These are phyloP conservation scores for Phytophthora chlamydospora DNA, from an alignment of 352 stramenopile species.

Conservation along the genomic window DNA sequence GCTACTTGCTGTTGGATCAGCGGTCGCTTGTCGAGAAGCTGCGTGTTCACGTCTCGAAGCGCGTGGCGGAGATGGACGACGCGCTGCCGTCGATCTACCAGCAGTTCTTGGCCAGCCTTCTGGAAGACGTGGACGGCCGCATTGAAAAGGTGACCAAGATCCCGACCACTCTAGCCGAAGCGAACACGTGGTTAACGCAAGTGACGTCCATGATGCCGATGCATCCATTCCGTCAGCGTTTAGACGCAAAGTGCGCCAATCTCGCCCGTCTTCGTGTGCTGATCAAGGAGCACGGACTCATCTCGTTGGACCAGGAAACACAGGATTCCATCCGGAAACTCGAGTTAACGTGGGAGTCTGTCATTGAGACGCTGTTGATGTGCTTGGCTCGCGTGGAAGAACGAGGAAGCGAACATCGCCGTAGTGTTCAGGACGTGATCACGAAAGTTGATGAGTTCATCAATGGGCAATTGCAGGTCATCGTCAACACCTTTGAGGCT, in stretches of 20 bases:
- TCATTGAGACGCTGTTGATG: conserved; percentile 63
- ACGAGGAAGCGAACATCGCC: conserved; percentile 62
- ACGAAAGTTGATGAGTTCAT: conserved; percentile 56
- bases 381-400: conserved; percentile 67
- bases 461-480: conserved; percentile 37
- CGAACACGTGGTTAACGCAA: conserved; percentile 52
- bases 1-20: conserved; percentile 64
- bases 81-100: conserved; percentile 59
- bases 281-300: conserved; percentile 37
- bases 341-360: conserved; percentile 67
- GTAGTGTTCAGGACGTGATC: conserved; percentile 59
- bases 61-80: conserved; percentile 48
- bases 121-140: conserved; percentile 55
- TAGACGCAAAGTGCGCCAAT: conserved; percentile 64
- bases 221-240: conserved; percentile 50
- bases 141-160: conserved; percentile 73
- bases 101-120: conserved; percentile 47
- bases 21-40: conserved; percentile 43
- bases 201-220: conserved; percentile 62
- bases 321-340: conserved; percentile 47
- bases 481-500: conserved; percentile 43
- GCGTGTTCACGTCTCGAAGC: conserved; percentile 31
- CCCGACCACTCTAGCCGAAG: conserved; percentile 55
- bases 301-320: conserved; percentile 12
- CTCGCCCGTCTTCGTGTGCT: conserved; percentile 48